Evolutionary conservation across 176 grass and related monocot genomes (phyloP).

Genomic region (Typha latifolia): DNA sequence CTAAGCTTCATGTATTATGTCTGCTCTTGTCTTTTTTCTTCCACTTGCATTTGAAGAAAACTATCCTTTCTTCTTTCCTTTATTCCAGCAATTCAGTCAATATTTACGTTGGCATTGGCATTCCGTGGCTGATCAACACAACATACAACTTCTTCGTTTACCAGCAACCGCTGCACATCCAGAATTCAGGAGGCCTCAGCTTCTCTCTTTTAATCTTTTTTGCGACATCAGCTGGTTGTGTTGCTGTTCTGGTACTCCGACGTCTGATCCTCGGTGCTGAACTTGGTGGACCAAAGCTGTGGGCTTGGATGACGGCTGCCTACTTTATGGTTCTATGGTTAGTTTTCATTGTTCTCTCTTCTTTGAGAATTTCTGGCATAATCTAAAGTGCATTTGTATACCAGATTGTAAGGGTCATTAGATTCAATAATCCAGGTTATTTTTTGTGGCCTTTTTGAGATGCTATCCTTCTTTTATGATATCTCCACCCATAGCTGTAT

Average conservation of each 20-base stretch:
- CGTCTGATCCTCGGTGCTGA: constrained; percentile 62
- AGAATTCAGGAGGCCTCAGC: constrained; percentile 67
- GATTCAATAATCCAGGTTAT: neutral
- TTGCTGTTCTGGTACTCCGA: constrained; percentile 55
- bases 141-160: constrained; percentile 72
- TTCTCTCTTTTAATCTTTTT: constrained; percentile 90
- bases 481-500: too few species aligned
- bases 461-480: neutral
- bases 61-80: neutral
- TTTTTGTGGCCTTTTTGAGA: neutral
- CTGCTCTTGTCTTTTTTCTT: neutral
- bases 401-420: neutral
- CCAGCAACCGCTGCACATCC: constrained; percentile 57
- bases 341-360: constrained; percentile 71
- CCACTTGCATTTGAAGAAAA: neutral
- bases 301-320: constrained; percentile 59
- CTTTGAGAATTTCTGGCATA: constrained; percentile 57
- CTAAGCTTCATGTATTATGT: neutral
- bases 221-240: constrained; percentile 61
- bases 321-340: constrained; percentile 87
- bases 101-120: constrained; percentile 81
- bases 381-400: constrained; percentile 25
- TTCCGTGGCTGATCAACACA: constrained; percentile 74
- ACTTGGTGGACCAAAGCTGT: constrained; percentile 69
- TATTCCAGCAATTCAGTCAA: constrained; percentile 75